Base-by-base conservation (phyloP, 2,329 filamentous ascomycete genomes). In the Lachnellula cervina region DNA sequence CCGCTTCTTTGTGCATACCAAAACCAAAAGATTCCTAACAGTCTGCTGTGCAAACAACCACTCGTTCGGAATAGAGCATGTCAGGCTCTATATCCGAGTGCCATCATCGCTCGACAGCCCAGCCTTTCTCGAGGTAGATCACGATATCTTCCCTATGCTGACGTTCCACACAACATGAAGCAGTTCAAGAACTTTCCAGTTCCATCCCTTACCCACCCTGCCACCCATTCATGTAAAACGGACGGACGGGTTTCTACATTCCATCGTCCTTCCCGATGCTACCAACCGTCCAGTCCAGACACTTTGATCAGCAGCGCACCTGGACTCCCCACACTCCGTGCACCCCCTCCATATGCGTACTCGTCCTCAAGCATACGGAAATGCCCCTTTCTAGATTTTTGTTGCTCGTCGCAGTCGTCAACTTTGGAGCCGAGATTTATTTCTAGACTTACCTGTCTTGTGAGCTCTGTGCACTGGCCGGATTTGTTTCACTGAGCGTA, bases 331-430 rank as follows among this genome's bases (percentile, higher is more conserved):
- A 43, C 38, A n/a, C 34, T 45, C 38, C 53, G 13, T 45, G 38
- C 48, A 51, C n/a, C 21, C 40, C n/a, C 17, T n/a, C 23, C 23
- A 7, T 32, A 42, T 52, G 43, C 19, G 44, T 45, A 21, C 40
- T 37, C 35, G 14, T n/a, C 32, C 54, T 38, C 50, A 49, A 38
- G 35, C 40, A 47, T 32, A 32, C 13, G 28, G 9, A 11, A 11
- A 11, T 32, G 19, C 19, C 19, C 42, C 35, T 34, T 17, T 38
- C 34, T 23, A 50, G n/a, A 50, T 35, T 37, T 57, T 57, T 57
- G 55, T 57, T 57, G 55, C 55, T 57, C 51, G 40, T 57, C 55
- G 55, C 55, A 57, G 19, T 28, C 28, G 23, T 57, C 55, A 57
- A 57, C 49, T 54, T 34, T 54, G 55, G 55, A 54, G 47, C 51